Evolutionary conservation across 2,329 filamentous ascomycete species (phyloP).

Genomic region (Phaeoacremonium minimum): DNA sequence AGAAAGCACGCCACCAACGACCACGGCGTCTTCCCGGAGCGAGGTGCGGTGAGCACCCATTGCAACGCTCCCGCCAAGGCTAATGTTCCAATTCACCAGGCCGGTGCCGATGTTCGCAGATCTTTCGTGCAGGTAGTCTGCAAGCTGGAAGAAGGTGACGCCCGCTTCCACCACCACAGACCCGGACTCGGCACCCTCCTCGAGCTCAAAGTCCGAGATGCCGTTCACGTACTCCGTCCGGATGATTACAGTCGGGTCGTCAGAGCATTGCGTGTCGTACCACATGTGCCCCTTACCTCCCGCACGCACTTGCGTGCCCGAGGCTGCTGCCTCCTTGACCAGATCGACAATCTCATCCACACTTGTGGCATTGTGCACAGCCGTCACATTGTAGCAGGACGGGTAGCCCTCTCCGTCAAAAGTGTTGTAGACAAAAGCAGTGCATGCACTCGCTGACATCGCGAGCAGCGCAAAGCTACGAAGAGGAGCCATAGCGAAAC

Average conservation of each 20-base stretch:
- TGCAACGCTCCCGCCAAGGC: conserved; percentile 42
- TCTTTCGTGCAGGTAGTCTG: conserved; percentile 41
- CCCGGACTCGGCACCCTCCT: conserved; percentile 27
- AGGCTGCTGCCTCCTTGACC: conserved; percentile 32
- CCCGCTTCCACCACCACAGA: conserved; percentile 45
- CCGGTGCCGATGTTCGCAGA: conserved; percentile 44
- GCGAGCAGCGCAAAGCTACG: background rate
- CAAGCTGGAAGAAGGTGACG: conserved; percentile 47
- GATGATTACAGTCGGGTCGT: conserved; percentile 42
- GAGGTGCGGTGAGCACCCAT: conserved; percentile 48
- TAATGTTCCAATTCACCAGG: conserved; percentile 51
- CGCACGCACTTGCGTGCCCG: conserved; percentile 36
- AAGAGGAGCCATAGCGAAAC: background rate
- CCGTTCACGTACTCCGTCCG: conserved; percentile 60
- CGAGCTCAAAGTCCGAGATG: conserved; percentile 39
- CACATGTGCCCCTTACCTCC: conserved; percentile 47
- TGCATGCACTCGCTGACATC: background rate
- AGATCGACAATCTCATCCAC: conserved; percentile 34
- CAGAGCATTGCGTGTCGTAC: conserved; percentile 50
- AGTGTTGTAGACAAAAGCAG: conserved; percentile 35
- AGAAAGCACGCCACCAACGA: conserved; percentile 41
- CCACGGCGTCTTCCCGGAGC: conserved; percentile 42
- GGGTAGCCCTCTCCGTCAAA: conserved; percentile 45
- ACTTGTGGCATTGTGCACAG: conserved; percentile 36
- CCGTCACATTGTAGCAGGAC: conserved; percentile 39